phyloP scores from a whole-genome alignment of 768 basidiomycete genomes.

The Suillus subaureus region DNA sequence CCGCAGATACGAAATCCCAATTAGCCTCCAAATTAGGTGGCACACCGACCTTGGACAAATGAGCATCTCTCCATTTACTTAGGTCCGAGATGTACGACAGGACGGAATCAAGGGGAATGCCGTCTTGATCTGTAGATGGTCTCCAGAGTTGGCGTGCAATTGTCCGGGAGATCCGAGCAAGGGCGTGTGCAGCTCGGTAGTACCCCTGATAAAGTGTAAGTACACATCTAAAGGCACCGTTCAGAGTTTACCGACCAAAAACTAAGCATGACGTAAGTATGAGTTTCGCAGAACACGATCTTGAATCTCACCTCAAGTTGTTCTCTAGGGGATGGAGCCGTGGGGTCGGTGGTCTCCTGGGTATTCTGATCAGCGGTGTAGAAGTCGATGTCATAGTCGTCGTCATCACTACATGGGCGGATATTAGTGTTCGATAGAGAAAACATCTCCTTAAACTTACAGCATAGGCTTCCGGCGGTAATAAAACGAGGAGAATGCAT shows the following conservation, averaged over 20 bases:
- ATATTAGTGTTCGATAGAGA: conserved; percentile 23
- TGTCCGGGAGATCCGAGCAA: conserved; percentile 81
- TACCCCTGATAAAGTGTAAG: conserved; percentile 59
- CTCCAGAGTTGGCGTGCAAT: conserved; percentile 84
- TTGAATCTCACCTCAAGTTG: conserved; percentile 67
- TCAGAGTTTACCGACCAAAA: conserved; percentile 55
- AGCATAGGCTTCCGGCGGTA: conserved; percentile 84
- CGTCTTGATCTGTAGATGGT: conserved; percentile 74
- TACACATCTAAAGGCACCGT: conserved; percentile 2
- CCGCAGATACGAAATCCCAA: conserved; percentile 90
- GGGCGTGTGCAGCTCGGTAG: conserved; percentile 78
- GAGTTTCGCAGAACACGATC: background rate
- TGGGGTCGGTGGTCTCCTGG: conserved; percentile 49
- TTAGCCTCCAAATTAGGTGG: conserved; percentile 80
- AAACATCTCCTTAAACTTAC: conserved; percentile 36
- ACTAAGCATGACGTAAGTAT: conserved; percentile 41
- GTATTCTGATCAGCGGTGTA: conserved; percentile 70
- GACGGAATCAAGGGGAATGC: conserved; percentile 72
- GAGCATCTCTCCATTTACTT: conserved; percentile 73
- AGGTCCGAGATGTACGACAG: conserved; percentile 57
- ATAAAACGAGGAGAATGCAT: conserved; percentile 82
- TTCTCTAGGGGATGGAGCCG: conserved; percentile 68
- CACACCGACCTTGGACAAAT: conserved; percentile 80
- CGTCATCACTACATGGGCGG: conserved; percentile 58
- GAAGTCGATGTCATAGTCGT: conserved; percentile 89